phyloP scores from a whole-genome alignment of 2,329 filamentous ascomycete species.

The Ceratocystis destructans region DNA sequence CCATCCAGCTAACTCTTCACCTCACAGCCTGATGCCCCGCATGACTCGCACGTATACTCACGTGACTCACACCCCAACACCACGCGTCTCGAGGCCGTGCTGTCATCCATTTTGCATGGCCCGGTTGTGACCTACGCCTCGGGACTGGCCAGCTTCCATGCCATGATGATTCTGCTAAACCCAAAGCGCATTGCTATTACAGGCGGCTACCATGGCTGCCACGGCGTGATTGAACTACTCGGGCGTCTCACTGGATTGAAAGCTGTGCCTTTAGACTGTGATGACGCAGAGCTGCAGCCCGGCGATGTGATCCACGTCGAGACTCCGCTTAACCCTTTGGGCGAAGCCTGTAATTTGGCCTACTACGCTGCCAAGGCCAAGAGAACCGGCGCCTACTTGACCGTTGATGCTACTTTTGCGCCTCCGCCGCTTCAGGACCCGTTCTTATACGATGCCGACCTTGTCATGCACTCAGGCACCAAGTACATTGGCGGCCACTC shows the following conservation, averaged over 20 bases:
- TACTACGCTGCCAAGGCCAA: conserved; percentile 61
- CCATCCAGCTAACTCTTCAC: not conserved
- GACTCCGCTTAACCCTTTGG: conserved; percentile 84
- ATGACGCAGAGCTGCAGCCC: conserved; percentile 48
- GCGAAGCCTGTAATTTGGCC: conserved; percentile 61
- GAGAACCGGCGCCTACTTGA: conserved; percentile 56
- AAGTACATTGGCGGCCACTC: conserved; percentile 96
- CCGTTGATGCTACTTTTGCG: conserved; percentile 83
- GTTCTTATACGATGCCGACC: conserved; percentile 65
- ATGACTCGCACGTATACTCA: conserved; percentile 68
- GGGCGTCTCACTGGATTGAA: conserved; percentile 61
- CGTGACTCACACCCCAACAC: conserved; percentile 65
- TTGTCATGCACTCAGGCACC: conserved; percentile 83
- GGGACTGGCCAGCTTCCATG: conserved; percentile 79
- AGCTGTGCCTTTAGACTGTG: conserved; percentile 57
- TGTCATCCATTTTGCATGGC: conserved; percentile 57
- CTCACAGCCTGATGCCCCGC: conserved; percentile 34
- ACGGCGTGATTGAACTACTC: conserved; percentile 66
- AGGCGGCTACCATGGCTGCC: conserved; percentile 84
- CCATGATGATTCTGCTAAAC: conserved; percentile 68
- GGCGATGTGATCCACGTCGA: conserved; percentile 87
- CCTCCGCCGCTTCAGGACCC: conserved; percentile 83
- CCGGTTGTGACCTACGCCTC: conserved; percentile 66
- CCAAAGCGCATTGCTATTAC: conserved; percentile 72
- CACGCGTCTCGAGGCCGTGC: conserved; percentile 71